Evolutionary conservation across 176 grass and related monocot genomes (phyloP), one percentile per base, ranked within the genome.

Genomic region (Luzula sylvatica): DNA sequence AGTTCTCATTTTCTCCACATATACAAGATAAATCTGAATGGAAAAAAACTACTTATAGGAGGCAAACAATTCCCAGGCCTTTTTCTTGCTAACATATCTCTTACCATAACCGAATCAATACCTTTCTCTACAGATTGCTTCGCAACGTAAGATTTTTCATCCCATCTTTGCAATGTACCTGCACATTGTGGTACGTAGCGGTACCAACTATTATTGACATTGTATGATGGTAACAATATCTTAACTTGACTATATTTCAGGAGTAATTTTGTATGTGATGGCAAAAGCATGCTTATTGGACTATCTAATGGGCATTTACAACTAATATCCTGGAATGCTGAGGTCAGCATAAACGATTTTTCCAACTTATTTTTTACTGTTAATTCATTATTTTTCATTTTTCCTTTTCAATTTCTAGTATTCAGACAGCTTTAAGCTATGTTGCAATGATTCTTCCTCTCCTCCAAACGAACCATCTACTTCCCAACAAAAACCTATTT

Each of bases 201-300:
- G n/a, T 22, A 26, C 0, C 1, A 26, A 25, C 46, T 8, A 17
- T 46, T 50, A 17, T 18, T 20, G 49, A 15, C 15, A 7, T 2
- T 7, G 50, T 70, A 32, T 73, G 75, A 58, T 76, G 24, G 13
- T 43, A 14, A 15, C 21, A 24, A 4, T 72, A 44, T 56, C 26
- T 42, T 18, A 35, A 15, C n/a, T 23, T 53, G 20, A 64, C 3
- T 52, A 8, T 65, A 29, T 70, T 46, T 24, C 74, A 96, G 90
- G 75, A 82, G 90, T 65, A 96, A 96, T 74, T 86, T 96, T 14
- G 90, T 79, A 2, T 89, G 74, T 40, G 90, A 96, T 58, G 79
- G 51, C 74, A 89, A 96, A 73, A 96, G 75, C 47, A 77, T 86
- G 74, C 77, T 96, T 18, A 52, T 89, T 42, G 90, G 84, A 60